These are phyloP conservation scores for Candida fluviatilis DNA, from an alignment of 805 yeast genomes.

Conservation along the genomic window DNA sequence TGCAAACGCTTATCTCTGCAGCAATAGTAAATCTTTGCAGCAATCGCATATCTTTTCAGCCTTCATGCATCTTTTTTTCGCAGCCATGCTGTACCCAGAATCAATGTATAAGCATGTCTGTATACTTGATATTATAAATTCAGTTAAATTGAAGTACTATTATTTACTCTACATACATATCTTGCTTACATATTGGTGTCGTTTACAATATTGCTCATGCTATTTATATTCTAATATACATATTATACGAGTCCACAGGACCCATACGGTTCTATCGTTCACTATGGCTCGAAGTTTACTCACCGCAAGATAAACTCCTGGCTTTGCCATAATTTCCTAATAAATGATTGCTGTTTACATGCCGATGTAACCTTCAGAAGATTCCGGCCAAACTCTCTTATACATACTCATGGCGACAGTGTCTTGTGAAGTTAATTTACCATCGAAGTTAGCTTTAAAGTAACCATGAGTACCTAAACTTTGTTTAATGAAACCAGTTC, in stretches of 20 bases:
- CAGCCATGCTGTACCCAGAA: not conserved
- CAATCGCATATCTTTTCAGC: too few relatives aligned
- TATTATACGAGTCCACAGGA: not conserved
- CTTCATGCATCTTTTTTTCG: too few relatives aligned
- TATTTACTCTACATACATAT: not conserved
- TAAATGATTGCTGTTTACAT: not conserved
- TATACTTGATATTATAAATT: too few relatives aligned
- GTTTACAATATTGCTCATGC: not conserved
- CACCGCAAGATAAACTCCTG: too few relatives aligned
- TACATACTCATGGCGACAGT: conserved; percentile 90
- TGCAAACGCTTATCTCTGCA: too few relatives aligned
- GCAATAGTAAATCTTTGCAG: too few relatives aligned
- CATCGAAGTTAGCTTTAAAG: conserved; percentile 93
- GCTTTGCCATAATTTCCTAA: too few relatives aligned
- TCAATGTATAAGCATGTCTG: too few relatives aligned
- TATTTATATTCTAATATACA: not conserved
- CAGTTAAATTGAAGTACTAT: too few relatives aligned
- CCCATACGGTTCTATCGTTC: not conserved
- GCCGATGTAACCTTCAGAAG: conserved; percentile 15
- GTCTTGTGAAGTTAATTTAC: conserved; percentile 86
- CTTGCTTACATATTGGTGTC: too few relatives aligned
- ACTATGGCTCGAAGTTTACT: not conserved
- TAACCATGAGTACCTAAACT: conserved; percentile 98
- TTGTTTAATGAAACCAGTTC: conserved; percentile 92
- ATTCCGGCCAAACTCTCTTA: conserved; percentile 89